Conservation (phyloP, 2,329 filamentous ascomycete species). For the Fusarium subglutinans region DNA sequence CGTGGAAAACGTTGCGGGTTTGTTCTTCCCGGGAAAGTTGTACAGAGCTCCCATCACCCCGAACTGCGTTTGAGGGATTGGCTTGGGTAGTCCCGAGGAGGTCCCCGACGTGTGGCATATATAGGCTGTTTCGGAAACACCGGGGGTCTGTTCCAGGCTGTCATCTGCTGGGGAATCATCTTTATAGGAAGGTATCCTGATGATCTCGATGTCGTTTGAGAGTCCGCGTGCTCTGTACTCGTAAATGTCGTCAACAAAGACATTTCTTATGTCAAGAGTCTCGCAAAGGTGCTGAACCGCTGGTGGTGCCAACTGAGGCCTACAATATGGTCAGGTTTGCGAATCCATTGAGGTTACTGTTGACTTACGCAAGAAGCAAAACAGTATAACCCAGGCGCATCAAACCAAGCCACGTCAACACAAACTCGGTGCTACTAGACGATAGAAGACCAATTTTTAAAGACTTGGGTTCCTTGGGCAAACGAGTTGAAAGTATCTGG, state of each 20-base stretch:
- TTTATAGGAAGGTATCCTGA: conserved; percentile 14
- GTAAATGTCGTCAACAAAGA: conserved; percentile 56
- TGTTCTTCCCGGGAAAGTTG: conserved; percentile 48
- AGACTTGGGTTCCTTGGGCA: background rate
- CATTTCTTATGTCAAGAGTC: conserved; percentile 50
- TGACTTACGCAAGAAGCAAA: conserved; percentile 62
- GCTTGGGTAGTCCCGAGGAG: conserved; percentile 69
- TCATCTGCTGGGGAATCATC: background rate
- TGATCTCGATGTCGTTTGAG: background rate
- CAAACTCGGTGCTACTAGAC: conserved; percentile 65
- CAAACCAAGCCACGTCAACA: conserved; percentile 68
- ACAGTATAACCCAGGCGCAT: conserved; percentile 64
- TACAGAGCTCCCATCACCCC: conserved; percentile 65
- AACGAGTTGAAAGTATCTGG: conserved; percentile 6
- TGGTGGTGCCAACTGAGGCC: conserved; percentile 55
- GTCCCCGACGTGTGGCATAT: conserved; percentile 73
- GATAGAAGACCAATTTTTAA: conserved; percentile 58
- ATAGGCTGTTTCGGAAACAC: conserved; percentile 59
- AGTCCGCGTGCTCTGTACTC: background rate
- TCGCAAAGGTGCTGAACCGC: conserved; percentile 64
- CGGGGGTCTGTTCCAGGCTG: background rate
- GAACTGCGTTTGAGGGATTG: conserved; percentile 66
- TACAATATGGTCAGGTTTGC: conserved; percentile 32
- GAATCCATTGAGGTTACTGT: rapidly evolving
- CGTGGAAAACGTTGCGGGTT: conserved; percentile 67